phyloP scores from a whole-genome alignment of 2,329 filamentous ascomycete genomes.

The Neofusicoccum cordaticola region DNA sequence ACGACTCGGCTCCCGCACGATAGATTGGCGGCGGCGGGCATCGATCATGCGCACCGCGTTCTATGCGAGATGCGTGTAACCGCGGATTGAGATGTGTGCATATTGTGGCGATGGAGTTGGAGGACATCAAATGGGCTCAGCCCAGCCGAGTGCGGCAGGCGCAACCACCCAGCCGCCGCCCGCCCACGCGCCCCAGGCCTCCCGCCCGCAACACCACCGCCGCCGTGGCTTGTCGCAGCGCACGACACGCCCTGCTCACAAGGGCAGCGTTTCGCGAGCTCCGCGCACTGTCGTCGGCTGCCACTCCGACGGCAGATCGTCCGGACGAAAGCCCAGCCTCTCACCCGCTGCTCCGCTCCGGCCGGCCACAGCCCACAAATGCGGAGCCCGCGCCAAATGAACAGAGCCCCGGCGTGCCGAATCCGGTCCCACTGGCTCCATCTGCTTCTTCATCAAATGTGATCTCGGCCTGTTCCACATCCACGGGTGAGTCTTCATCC shows the following conservation, averaged over 20 bases:
- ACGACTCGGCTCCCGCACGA: not conserved
- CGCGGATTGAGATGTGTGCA: not conserved
- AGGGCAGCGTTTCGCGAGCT: not conserved
- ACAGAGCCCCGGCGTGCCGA: not conserved
- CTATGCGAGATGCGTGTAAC: conserved; percentile 10
- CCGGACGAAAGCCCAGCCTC: conserved; percentile 1
- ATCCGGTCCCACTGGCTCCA: not conserved
- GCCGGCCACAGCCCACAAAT: not conserved
- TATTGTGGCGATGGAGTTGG: not conserved
- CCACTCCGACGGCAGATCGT: not conserved
- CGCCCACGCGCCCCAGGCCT: too few relatives aligned
- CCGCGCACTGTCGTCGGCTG: not conserved
- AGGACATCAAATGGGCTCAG: not conserved
- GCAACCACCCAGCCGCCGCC: too few relatives aligned
- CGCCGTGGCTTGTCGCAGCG: not conserved
- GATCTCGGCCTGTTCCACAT: too few relatives aligned
- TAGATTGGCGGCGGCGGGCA: not conserved
- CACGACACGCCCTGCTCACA: not conserved
- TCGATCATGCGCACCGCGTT: not conserved
- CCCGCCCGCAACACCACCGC: not conserved
- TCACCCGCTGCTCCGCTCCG: not conserved
- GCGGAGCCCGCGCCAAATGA: not conserved
- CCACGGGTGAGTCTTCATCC: too few relatives aligned
- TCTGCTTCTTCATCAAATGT: not conserved
- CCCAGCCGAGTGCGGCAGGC: not conserved